A percentile compares a stretch with the other conserved stretches of the same genome.
These are phyloP conservation scores for Asterochloris sp. DNA, from an alignment of 139 green algal genomes.

Conservation along the genomic window DNA sequence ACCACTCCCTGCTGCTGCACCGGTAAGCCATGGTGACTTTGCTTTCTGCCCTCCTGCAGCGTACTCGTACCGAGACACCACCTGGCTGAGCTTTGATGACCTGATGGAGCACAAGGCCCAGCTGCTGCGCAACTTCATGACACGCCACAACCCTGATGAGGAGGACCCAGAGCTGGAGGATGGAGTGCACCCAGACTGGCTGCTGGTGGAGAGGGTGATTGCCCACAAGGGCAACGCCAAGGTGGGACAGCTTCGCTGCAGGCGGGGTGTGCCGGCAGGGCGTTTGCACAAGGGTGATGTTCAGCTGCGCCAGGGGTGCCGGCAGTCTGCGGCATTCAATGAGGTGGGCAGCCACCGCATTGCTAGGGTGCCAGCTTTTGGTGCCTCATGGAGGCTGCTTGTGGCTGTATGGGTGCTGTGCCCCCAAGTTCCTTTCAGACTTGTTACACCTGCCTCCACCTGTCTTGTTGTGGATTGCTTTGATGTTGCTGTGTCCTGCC, in stretches of 20 bases:
- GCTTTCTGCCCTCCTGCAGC: not conserved
- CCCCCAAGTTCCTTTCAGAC: no score
- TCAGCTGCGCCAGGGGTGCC: no score
- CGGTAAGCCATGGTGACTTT: not conserved
- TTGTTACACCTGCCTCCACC: no score
- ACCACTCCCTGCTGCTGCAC: not conserved
- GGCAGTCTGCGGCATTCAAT: no score
- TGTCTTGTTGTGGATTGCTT: no score
- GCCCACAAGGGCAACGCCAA: conserved; percentile 15
- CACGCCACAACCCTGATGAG: conserved; percentile 1
- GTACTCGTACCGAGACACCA: conserved; percentile 19
- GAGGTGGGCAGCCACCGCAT: no score
- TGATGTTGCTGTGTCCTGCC: no score
- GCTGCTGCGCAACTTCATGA: conserved; percentile 31
- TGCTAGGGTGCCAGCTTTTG: no score
- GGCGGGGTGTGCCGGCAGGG: conserved; percentile 9
- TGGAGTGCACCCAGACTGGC: conserved; percentile 42
- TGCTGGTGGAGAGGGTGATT: conserved; percentile 37
- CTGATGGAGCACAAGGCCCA: conserved; percentile 7
- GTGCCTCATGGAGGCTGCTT: no score
- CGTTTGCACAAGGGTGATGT: no score
- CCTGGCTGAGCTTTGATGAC: conserved; percentile 15
- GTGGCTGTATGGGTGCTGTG: no score
- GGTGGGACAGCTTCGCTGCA: not conserved
- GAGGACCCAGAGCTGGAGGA: conserved; percentile 13